phyloP scores from a whole-genome alignment of 1,139 yeast species.

The Taphrina confusa region DNA sequence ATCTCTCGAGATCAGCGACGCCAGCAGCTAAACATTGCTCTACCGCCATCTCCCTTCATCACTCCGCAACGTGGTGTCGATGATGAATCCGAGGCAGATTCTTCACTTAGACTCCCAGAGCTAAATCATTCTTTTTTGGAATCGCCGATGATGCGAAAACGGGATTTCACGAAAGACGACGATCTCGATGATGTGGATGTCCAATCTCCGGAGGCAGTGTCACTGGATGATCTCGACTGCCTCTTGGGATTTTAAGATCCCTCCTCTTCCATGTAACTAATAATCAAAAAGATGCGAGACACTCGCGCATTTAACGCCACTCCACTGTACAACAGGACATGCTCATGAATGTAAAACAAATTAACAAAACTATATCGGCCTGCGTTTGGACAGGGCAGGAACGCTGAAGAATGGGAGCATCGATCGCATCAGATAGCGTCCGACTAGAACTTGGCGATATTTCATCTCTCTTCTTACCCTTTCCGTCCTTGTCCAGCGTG shows the following conservation, averaged over 20 bases:
- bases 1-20: background rate
- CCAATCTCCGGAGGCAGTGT: slow-evolving; percentile 29
- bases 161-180: background rate
- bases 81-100: slow-evolving; percentile 9
- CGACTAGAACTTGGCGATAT: too few relatives aligned
- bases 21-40: slow-evolving; percentile 27
- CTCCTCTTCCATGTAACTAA: background rate
- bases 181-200: slow-evolving; percentile 13
- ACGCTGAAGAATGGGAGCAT: too few relatives aligned
- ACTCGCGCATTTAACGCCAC: too few relatives aligned
- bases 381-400: too few relatives aligned
- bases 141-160: slow-evolving; percentile 4
- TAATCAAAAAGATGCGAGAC: too few relatives aligned
- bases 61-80: slow-evolving; percentile 19
- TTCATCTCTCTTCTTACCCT: too few relatives aligned
- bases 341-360: too few relatives aligned
- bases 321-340: too few relatives aligned
- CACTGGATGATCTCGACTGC: slow-evolving; percentile 25
- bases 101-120: background rate
- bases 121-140: background rate
- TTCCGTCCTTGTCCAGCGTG: too few relatives aligned
- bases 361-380: too few relatives aligned
- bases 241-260: slow-evolving; percentile 8
- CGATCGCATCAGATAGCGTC: too few relatives aligned
- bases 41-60: slow-evolving; percentile 32